Percentiles rank a stretch among this genome's conserved stretches.
These are phyloP conservation scores for Microsporum canis DNA, from an alignment of 2,329 filamentous ascomycete species.

Conservation along the genomic window DNA sequence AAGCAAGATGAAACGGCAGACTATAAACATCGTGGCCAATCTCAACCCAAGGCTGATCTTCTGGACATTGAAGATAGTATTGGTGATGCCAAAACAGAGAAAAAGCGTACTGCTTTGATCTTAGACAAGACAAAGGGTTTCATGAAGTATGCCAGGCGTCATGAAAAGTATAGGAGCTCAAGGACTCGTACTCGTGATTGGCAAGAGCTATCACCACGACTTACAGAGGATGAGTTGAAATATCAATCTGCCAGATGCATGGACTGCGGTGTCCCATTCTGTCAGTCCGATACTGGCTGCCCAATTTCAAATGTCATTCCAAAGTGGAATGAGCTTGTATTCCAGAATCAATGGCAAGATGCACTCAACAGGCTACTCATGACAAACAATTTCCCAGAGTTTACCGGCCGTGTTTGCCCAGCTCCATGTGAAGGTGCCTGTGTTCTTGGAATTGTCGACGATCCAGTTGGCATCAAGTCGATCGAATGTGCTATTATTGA, in stretches of 20 bases:
- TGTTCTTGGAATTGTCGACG: constrained; percentile 91
- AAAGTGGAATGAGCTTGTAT: constrained; percentile 83
- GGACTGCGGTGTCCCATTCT: constrained; percentile 98
- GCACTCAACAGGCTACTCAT: constrained; percentile 82
- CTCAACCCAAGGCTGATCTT: constrained; percentile 58
- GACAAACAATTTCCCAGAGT: constrained; percentile 98
- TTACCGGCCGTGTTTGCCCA: constrained; percentile 92
- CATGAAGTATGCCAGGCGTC: constrained; percentile 89
- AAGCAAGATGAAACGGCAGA: constrained; percentile 36
- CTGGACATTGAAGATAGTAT: constrained; percentile 89
- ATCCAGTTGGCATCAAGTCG: constrained; percentile 95
- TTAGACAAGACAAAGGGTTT: constrained; percentile 97
- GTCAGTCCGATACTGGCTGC: constrained; percentile 89
- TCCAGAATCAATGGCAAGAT: constrained; percentile 71
- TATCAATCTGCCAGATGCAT: constrained; percentile 95
- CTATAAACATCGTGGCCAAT: constrained; percentile 50
- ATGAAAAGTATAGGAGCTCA: constrained; percentile 82
- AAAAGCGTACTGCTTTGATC: constrained; percentile 78
- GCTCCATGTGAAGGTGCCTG: constrained; percentile 94
- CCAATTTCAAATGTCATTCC: constrained; percentile 97
- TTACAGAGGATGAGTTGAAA: constrained; percentile 90
- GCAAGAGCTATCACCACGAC: constrained; percentile 76
- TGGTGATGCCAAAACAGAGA: constrained; percentile 70
- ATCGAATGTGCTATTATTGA: constrained; percentile 98
- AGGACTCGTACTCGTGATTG: constrained; percentile 83